These are phyloP conservation scores for Ziziphus jujuba DNA, from an alignment of 306 rosid genomes.

Conservation along the genomic window DNA sequence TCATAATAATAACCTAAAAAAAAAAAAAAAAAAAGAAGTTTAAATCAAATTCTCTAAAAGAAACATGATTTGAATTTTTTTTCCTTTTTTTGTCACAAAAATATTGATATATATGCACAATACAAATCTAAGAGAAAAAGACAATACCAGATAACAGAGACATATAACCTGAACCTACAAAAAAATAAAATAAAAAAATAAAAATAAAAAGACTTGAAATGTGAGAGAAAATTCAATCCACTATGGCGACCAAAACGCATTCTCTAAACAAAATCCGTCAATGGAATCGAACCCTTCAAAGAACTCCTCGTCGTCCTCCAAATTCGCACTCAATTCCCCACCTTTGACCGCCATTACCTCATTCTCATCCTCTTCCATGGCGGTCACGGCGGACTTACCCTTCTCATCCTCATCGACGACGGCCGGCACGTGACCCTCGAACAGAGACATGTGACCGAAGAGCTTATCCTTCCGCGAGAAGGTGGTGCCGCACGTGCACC, in stretches of 20 bases:
- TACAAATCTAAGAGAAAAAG: no score
- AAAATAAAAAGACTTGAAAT: no score
- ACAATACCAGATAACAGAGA: no score
- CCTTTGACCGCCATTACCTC: not conserved
- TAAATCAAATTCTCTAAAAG: no score
- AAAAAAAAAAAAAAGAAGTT: no score
- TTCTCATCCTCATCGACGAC: constrained; percentile 47
- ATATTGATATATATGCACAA: no score
- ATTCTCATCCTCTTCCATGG: constrained; percentile 28
- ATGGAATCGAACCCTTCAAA: constrained; percentile 48
- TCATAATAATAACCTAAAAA: no score
- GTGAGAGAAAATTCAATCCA: not conserved
- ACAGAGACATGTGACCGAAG: constrained; percentile 71
- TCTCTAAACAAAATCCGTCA: constrained; percentile 31
- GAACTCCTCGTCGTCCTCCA: constrained; percentile 32
- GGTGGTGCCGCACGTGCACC: constrained; percentile 81
- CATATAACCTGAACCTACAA: no score
- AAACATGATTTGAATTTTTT: no score
- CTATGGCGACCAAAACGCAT: constrained; percentile 25
- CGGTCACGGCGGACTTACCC: not conserved
- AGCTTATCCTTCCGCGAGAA: constrained; percentile 82
- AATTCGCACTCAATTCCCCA: not conserved
- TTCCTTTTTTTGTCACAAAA: no score
- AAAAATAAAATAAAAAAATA: no score
- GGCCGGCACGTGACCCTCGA: constrained; percentile 91